Evolutionary conservation across 2,329 filamentous ascomycete species (phyloP).

Genomic region (Clathrospora elynae): DNA sequence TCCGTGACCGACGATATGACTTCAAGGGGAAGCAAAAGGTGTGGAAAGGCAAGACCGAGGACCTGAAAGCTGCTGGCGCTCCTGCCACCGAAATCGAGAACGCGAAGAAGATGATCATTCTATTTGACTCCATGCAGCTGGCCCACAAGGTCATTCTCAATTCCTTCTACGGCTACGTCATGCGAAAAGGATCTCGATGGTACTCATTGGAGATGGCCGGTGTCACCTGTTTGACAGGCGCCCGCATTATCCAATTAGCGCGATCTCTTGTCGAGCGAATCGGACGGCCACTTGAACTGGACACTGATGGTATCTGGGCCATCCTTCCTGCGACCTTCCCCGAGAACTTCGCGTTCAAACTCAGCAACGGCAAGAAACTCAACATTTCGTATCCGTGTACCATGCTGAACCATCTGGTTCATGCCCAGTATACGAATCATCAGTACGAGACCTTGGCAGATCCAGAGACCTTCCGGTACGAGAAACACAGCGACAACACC

Average conservation of each 20-base stretch:
- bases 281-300: slow-evolving; percentile 87
- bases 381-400: slow-evolving; percentile 97
- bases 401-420: slow-evolving; percentile 98
- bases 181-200: slow-evolving; percentile 98
- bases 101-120: slow-evolving; percentile 97
- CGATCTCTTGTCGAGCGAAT: slow-evolving; percentile 91
- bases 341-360: slow-evolving; percentile 91
- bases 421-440: slow-evolving; percentile 92
- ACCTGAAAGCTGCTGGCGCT: slow-evolving; percentile 82
- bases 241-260: slow-evolving; percentile 95
- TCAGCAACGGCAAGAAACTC: slow-evolving; percentile 95
- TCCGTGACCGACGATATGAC: slow-evolving; percentile 95
- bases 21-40: slow-evolving; percentile 98
- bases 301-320: slow-evolving; percentile 99
- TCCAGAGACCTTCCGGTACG: slow-evolving; percentile 79
- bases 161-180: slow-evolving; percentile 98
- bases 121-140: slow-evolving; percentile 94
- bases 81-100: slow-evolving; percentile 78
- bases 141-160: slow-evolving; percentile 99
- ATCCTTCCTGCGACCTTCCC: slow-evolving; percentile 96
- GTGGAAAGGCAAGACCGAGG: slow-evolving; percentile 96
- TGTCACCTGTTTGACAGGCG: slow-evolving; percentile 94
- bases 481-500: slow-evolving; percentile 97
- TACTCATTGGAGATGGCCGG: slow-evolving; percentile 99
- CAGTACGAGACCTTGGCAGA: slow-evolving; percentile 93